phyloP scores from a whole-genome alignment of 2,329 filamentous ascomycete genomes.

The Dothiorella sarmentorum region DNA sequence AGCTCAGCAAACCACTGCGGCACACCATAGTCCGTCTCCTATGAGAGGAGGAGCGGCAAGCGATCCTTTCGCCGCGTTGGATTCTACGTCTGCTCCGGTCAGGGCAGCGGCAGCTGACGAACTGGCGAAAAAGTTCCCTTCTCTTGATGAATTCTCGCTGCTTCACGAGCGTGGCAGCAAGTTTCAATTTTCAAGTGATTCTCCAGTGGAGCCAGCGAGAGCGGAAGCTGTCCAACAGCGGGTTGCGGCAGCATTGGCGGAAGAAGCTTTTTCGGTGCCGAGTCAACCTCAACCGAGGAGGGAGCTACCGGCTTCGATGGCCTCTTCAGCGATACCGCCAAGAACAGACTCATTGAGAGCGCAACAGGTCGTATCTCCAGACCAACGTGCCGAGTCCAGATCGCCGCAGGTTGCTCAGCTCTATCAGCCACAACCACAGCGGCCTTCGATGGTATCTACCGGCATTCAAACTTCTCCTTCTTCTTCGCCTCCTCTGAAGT shows the following conservation, averaged over 20 bases:
- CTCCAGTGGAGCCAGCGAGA: slow-evolving; percentile 43
- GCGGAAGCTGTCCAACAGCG: slow-evolving; percentile 49
- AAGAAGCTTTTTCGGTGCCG: slow-evolving; percentile 69
- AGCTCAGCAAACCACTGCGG: slow-evolving; percentile 37
- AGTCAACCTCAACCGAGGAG: slow-evolving; percentile 29
- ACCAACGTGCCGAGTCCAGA: slow-evolving; percentile 27
- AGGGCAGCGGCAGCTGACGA: slow-evolving; percentile 64
- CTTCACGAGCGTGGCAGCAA: slow-evolving; percentile 79
- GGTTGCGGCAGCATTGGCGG: slow-evolving; percentile 73
- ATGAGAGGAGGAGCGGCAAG: slow-evolving; percentile 64
- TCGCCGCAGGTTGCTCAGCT: slow-evolving; percentile 25
- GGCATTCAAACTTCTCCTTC: slow-evolving; percentile 76
- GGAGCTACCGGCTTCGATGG: slow-evolving; percentile 27
- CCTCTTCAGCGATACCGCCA: slow-evolving; percentile 31
- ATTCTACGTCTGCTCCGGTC: slow-evolving; percentile 57
- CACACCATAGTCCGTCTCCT: slow-evolving; percentile 65
- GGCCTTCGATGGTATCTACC: slow-evolving; percentile 59
- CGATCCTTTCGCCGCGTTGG: slow-evolving; percentile 89
- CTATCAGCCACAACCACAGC: slow-evolving; percentile 48
- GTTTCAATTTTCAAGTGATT: slow-evolving; percentile 70
- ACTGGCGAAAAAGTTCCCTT: slow-evolving; percentile 79
- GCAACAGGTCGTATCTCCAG: slow-evolving; percentile 22
- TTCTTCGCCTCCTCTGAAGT: slow-evolving; percentile 29
- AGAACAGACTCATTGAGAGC: slow-evolving; percentile 34
- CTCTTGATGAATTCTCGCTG: slow-evolving; percentile 87